These are phyloP conservation scores for Taxillus chinensis DNA, from an alignment of 164 flowering plant species.

Conservation along the genomic window DNA sequence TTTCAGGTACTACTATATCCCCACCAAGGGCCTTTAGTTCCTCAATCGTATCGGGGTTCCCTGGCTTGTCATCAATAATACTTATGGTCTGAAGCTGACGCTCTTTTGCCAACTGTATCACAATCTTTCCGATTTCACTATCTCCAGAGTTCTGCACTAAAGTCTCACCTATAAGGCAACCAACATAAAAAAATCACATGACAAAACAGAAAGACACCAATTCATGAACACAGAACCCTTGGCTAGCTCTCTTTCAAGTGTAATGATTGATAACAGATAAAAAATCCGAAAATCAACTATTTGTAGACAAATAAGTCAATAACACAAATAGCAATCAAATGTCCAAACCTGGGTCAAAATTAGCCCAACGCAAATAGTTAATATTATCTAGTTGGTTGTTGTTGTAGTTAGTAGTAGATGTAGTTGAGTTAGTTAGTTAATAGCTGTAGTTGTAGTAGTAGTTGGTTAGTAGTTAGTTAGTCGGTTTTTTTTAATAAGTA, in stretches of 20 bases:
- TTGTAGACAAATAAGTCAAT: no score
- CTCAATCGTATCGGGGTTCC: slow-evolving; percentile 20
- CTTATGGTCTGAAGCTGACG: slow-evolving; percentile 20
- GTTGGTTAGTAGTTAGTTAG: no score
- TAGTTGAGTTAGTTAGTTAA: no score
- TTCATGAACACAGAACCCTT: background rate
- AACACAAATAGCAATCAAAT: no score
- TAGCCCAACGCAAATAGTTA: no score
- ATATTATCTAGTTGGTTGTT: no score
- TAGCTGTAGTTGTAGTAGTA: no score
- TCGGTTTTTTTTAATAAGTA: no score
- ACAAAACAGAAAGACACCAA: background rate
- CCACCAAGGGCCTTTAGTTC: slow-evolving; percentile 27
- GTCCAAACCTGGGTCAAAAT: no score
- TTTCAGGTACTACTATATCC: slow-evolving; percentile 26
- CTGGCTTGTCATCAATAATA: slow-evolving; percentile 27
- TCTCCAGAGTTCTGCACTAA: slow-evolving; percentile 26
- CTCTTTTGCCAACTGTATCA: slow-evolving; percentile 25
- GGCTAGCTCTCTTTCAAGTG: background rate
- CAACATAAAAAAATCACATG: background rate
- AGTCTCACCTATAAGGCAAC: slow-evolving; percentile 15
- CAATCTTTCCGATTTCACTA: slow-evolving; percentile 23
- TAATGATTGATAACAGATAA: background rate
- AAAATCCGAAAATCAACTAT: no score
- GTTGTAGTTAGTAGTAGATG: no score